Evolutionary conservation across 306 rosid genomes (phyloP).

Genomic region (Styphnolobium japonicum): DNA sequence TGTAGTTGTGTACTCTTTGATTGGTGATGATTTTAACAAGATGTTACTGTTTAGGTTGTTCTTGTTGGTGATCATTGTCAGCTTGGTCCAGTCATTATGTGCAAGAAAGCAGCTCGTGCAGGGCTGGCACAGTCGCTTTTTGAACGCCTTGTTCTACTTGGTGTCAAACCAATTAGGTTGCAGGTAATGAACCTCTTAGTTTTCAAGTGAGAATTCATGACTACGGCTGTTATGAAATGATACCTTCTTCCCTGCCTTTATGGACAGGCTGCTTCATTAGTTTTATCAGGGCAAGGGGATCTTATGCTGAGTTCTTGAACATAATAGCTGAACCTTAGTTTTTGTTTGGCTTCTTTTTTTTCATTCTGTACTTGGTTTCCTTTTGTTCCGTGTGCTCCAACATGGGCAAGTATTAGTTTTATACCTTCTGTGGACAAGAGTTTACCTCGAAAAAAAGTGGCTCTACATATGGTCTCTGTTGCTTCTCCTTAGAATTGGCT

Average conservation of each 20-base stretch:
- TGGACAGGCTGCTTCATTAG: background rate
- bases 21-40: slow-evolving; percentile 17
- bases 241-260: background rate
- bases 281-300: background rate
- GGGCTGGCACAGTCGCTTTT: slow-evolving; percentile 97
- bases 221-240: slow-evolving; percentile 3
- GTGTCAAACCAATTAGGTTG: slow-evolving; percentile 96
- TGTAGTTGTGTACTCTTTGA: background rate
- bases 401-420: background rate
- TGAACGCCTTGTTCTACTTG: slow-evolving; percentile 95
- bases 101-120: slow-evolving; percentile 99
- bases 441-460: background rate
- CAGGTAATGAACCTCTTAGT: slow-evolving; percentile 59
- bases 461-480: background rate
- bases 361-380: background rate
- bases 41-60: slow-evolving; percentile 63
- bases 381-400: background rate
- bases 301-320: background rate
- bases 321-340: background rate
- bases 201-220: background rate
- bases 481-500: background rate
- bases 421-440: background rate
- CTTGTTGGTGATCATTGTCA: slow-evolving; percentile 99
- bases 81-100: slow-evolving; percentile 99
- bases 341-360: background rate